phyloP scores from a whole-genome alignment of 2,329 filamentous ascomycete species.

The Aspergillus caelatus region DNA sequence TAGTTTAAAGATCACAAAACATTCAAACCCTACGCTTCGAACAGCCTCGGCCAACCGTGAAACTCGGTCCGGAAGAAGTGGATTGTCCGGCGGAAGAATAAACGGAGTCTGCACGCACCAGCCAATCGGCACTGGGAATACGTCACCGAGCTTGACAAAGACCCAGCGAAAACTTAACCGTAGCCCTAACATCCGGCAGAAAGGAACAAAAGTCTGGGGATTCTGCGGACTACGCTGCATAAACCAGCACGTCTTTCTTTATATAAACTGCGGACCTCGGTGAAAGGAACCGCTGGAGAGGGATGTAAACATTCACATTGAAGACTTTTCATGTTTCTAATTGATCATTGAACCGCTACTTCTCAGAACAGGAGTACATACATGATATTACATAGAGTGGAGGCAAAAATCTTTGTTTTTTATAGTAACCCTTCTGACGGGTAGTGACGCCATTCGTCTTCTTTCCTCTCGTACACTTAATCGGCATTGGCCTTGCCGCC shows the following conservation, averaged over 20 bases:
- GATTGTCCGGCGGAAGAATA: neutral
- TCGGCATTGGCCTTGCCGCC: neutral
- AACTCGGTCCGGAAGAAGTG: neutral
- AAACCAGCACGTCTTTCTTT: slow-evolving; percentile 40
- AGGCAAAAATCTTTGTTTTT: neutral
- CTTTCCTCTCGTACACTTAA: neutral
- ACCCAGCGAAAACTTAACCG: neutral
- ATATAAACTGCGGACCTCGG: slow-evolving; percentile 15
- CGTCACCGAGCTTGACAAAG: neutral
- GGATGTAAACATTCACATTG: slow-evolving; percentile 1
- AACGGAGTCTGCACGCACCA: neutral
- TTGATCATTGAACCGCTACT: neutral
- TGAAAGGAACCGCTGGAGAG: neutral
- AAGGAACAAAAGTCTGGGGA: slow-evolving; percentile 24
- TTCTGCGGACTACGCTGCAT: slow-evolving; percentile 49
- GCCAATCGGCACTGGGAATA: slow-evolving; percentile 3
- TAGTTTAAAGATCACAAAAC: neutral
- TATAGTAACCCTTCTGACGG: neutral
- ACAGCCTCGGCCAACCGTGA: neutral
- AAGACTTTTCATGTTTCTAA: neutral
- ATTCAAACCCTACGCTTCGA: neutral
- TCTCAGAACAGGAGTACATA: neutral
- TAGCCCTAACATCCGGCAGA: slow-evolving; percentile 19
- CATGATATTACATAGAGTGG: neutral
- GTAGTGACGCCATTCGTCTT: slow-evolving; percentile 21